Percentiles rank a stretch among this genome's conserved stretches.
Evolutionary conservation across 371 early-diverging fungal species (phyloP).

Genomic region (Zychaea mexicana): DNA sequence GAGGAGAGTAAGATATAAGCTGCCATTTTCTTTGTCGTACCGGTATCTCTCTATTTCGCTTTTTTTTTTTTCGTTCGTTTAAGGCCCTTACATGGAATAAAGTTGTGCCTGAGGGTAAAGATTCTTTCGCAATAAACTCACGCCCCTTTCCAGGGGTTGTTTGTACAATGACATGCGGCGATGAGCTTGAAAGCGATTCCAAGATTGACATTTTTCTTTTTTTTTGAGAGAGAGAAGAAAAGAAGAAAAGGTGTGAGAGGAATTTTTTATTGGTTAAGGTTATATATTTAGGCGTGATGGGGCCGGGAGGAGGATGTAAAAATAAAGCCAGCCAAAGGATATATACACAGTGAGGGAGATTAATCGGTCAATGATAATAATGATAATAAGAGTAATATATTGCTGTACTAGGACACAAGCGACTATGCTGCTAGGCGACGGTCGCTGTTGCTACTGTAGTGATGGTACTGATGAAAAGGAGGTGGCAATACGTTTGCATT

Average conservation of each 20-base stretch:
- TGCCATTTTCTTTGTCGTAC: too few species aligned
- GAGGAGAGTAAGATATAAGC: too few species aligned
- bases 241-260: not conserved
- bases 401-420: too few species aligned
- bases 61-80: not conserved
- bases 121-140: constrained; percentile 23
- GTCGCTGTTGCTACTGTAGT: not conserved
- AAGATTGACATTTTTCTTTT: constrained; percentile 21
- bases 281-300: too few species aligned
- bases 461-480: not conserved
- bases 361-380: too few species aligned
- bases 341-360: too few species aligned
- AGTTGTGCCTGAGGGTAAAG: constrained; percentile 9
- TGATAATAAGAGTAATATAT: too few species aligned
- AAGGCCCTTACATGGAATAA: constrained; percentile 22
- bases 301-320: too few species aligned
- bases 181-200: not conserved
- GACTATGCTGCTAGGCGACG: too few species aligned
- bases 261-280: too few species aligned
- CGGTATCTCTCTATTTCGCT: too few species aligned
- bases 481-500: not conserved
- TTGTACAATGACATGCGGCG: constrained; percentile 9
- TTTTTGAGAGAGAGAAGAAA: constrained; percentile 6
- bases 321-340: too few species aligned
- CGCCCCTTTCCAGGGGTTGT: constrained; percentile 22